phyloP scores from a whole-genome alignment of 2,329 filamentous ascomycete species.

The Pseudogymnoascus sp. region DNA sequence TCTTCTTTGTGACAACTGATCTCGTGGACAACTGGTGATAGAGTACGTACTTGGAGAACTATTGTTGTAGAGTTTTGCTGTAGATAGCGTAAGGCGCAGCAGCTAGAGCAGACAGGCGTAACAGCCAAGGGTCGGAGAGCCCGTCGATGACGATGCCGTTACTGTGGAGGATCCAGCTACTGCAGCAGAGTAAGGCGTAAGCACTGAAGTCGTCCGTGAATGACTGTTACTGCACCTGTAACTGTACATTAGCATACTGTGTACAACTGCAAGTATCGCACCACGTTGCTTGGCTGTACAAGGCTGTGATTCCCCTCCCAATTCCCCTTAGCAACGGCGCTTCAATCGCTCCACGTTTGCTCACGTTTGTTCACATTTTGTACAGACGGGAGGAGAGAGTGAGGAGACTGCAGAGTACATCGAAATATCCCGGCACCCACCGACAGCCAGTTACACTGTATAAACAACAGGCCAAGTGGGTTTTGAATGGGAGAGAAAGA shows the following conservation, averaged over 20 bases:
- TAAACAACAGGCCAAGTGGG: not conserved
- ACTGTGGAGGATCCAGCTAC: not conserved
- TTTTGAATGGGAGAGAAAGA: not conserved
- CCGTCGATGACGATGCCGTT: not conserved
- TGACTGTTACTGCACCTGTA: not conserved
- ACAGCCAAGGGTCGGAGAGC: not conserved
- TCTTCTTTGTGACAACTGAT: not conserved
- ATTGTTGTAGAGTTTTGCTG: not conserved
- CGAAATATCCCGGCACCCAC: not conserved
- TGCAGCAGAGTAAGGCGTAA: not conserved
- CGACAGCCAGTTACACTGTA: not conserved
- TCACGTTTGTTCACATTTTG: not conserved
- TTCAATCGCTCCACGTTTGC: not conserved
- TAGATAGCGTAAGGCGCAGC: not conserved
- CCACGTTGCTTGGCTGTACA: slow-evolving; percentile 4
- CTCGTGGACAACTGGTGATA: not conserved
- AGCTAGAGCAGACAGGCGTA: not conserved
- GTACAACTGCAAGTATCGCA: not conserved
- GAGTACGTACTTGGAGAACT: not conserved
- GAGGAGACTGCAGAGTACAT: slow-evolving; percentile 4
- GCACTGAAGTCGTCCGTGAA: too few relatives aligned
- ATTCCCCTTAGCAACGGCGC: slow-evolving; percentile 8
- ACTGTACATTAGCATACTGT: too few relatives aligned
- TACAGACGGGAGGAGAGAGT: not conserved
- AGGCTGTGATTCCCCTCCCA: not conserved